Evolutionary conservation across 306 rosid genomes (phyloP).

Genomic region (Senna tora): DNA sequence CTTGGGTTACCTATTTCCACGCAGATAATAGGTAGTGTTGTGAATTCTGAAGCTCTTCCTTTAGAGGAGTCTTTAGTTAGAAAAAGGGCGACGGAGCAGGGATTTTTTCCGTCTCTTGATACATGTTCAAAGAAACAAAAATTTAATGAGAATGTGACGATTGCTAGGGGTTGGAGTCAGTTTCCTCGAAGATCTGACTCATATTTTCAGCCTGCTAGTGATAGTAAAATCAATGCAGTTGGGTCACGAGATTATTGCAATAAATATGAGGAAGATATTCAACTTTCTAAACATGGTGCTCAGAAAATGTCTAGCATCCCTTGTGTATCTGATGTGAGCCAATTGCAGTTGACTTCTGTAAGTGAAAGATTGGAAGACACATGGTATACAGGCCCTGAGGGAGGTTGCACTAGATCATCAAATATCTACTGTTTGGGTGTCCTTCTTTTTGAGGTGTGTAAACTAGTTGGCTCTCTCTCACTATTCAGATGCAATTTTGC

Average conservation of each 20-base stretch:
- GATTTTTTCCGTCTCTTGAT: constrained; percentile 44
- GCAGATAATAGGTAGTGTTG: constrained; percentile 43
- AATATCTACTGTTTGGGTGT: constrained; percentile 89
- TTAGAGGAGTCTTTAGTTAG: constrained; percentile 44
- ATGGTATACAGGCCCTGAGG: constrained; percentile 92
- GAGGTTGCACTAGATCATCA: constrained; percentile 66
- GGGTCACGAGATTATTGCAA: constrained; percentile 42
- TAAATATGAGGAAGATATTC: constrained; percentile 46
- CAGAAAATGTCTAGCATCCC: constrained; percentile 57
- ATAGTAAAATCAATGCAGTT: constrained; percentile 46
- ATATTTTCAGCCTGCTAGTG: constrained; percentile 44
- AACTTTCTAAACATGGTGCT: constrained; percentile 39
- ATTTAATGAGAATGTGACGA: constrained; percentile 46
- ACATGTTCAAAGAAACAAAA: constrained; percentile 64
- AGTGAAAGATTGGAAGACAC: constrained; percentile 66
- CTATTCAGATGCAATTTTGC: constrained; percentile 35
- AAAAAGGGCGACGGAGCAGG: constrained; percentile 64
- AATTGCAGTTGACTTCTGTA: constrained; percentile 38
- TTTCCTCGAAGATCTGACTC: constrained; percentile 45
- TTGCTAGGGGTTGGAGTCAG: constrained; percentile 49
- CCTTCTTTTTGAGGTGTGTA: constrained; percentile 86
- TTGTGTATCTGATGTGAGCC: constrained; percentile 46
- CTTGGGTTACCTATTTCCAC: constrained; percentile 53
- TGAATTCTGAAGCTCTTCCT: constrained; percentile 52
- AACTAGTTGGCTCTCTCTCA: constrained; percentile 36